Base-by-base conservation (phyloP, 371 early-diverging fungal genomes). In the Rhizopus arrhizus region DNA sequence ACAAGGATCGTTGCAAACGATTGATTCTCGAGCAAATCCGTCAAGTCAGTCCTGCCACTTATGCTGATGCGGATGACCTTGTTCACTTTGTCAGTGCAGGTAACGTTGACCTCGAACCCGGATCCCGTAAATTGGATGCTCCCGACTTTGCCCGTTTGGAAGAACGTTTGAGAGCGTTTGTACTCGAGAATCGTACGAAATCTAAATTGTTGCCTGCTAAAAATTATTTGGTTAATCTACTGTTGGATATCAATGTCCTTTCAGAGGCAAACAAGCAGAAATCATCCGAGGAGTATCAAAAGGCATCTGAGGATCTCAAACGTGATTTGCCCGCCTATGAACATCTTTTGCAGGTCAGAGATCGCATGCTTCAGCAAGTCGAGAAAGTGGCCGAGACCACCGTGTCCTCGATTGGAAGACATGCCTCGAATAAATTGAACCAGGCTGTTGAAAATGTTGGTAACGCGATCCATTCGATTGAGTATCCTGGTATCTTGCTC, bases 1-100 rank as follows among this genome's bases (percentile, higher is more conserved):
- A 94, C 70, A 95, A 95, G 78, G 94, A 95, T 58, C 89, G 95
- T 53, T 97, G 97, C 80, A 89, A 88, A 63, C 85, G 89, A 31
- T 85, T 92, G 49, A 93, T 98, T 62, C 82, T 98, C 16, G 92
- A 93, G 47, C 99, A 98, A 78, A 96, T 98, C 66, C 78, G 85
- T 38, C 86, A 93, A 64, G 83, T 98, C 38, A 96, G 96, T 5
- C 96, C 96, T 16, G 84, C 86, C 51, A 97, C 98, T 1, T 95
- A 89, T 74, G 94, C 86, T 28, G 89, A 96, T 65, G 89, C 91
- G 22, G 88, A 91, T 36, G 91, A 94, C 65, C 85, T 98, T n/a
- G 96, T 98, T 31, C 99, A 98, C 71, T 98, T 97, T 83, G 93
- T 97, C 38, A 87, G 91, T 58, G 94, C 97, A 22, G 86, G 87